Conservation (phyloP, 441 rosid genomes). For the Aquilaria agallochum region DNA sequence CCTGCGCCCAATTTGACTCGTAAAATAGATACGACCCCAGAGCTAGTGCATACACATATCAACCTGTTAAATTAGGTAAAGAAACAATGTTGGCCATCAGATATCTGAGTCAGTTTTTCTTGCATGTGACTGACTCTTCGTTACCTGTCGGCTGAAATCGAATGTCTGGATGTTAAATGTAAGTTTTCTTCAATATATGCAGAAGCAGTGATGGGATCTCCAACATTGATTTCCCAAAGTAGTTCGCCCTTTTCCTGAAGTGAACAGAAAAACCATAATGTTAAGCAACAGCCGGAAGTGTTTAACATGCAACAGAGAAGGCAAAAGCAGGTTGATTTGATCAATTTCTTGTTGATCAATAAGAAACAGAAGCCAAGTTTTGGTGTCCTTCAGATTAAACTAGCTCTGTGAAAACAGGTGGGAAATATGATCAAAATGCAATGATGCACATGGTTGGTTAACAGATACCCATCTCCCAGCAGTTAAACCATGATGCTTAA, state of each 20-base stretch:
- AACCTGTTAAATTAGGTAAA: conserved; percentile 42
- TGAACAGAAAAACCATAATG: conserved; percentile 6
- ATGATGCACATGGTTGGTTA: too few relatives aligned
- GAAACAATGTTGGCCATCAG: conserved; percentile 6
- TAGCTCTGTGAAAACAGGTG: too few relatives aligned
- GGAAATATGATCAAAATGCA: too few relatives aligned
- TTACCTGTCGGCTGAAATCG: conserved; percentile 52
- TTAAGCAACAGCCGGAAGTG: not conserved
- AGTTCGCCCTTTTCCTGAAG: conserved; percentile 63
- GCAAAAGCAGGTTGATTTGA: too few relatives aligned
- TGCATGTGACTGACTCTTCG: not conserved
- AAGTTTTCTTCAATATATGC: conserved; percentile 86
- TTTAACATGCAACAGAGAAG: too few relatives aligned
- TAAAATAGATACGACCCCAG: conserved; percentile 60
- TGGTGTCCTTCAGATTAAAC: too few relatives aligned
- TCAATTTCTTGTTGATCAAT: too few relatives aligned
- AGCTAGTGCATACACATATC: conserved; percentile 70
- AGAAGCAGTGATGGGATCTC: conserved; percentile 79
- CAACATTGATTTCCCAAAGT: conserved; percentile 68
- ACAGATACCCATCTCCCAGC: too few relatives aligned
- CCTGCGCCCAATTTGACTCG: conserved; percentile 25
- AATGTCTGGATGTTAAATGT: conserved; percentile 39
- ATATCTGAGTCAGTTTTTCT: not conserved
- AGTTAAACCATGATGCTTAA: not conserved
- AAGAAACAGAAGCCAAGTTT: too few relatives aligned